Conservation (phyloP, 768 basidiomycete genomes). For the Mycena indigotica region DNA sequence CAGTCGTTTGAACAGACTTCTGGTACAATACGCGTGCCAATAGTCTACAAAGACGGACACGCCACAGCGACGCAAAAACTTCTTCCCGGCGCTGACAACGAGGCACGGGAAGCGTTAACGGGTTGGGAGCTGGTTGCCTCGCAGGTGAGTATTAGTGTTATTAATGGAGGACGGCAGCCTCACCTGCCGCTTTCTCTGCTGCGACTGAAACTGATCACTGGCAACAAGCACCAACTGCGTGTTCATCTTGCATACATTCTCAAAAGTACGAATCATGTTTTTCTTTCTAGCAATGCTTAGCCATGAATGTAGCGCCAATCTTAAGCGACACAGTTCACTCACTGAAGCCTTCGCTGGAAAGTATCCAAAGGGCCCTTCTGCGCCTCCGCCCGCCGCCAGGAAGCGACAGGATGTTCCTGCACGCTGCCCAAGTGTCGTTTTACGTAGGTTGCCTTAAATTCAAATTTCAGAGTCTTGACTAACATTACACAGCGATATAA, state of each 20-base stretch:
- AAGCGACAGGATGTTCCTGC: conserved; percentile 57
- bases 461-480: neutral
- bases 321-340: conserved; percentile 63
- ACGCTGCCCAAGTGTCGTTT: conserved; percentile 59
- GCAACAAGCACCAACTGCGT: conserved; percentile 73
- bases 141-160: conserved; percentile 49
- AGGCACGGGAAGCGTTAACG: conserved; percentile 39
- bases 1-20: conserved; percentile 43
- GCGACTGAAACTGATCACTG: conserved; percentile 58
- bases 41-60: conserved; percentile 50
- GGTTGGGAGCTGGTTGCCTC: conserved; percentile 63
- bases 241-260: conserved; percentile 59
- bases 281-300: neutral
- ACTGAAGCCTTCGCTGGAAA: conserved; percentile 30
- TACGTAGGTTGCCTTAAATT: conserved; percentile 53
- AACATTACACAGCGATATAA: conserved; percentile 49
- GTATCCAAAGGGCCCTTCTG: conserved; percentile 26
- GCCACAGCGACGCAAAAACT: conserved; percentile 39
- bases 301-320: conserved; percentile 54
- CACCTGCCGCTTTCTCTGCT: conserved; percentile 57
- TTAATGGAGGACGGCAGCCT: too few species aligned
- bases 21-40: conserved; percentile 44
- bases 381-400: conserved; percentile 31
- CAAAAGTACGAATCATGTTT: conserved; percentile 43
- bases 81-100: conserved; percentile 26